These are phyloP conservation scores for Plasmodium gonderi DNA, from an alignment of 169 alveolate genomes.

Conservation along the genomic window DNA sequence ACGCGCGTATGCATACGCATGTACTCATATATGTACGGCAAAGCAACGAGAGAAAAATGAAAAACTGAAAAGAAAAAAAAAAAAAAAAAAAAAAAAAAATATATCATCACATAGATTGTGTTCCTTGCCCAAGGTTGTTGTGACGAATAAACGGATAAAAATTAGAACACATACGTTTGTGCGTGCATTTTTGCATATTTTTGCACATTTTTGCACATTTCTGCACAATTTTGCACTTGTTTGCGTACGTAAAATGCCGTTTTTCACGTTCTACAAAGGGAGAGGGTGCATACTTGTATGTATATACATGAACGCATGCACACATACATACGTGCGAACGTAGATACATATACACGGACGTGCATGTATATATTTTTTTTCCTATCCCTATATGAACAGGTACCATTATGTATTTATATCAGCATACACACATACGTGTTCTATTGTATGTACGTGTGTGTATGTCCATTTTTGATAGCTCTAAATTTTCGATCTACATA, in stretches of 20 bases:
- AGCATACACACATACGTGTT: neutral
- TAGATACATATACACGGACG: neutral
- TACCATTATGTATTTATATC: neutral
- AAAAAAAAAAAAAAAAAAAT: neutral
- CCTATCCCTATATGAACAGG: neutral
- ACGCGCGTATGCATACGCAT: neutral
- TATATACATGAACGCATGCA: too few relatives aligned
- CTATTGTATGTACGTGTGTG: constrained; percentile 3
- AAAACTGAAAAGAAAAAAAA: neutral
- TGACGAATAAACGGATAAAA: neutral
- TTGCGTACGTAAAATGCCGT: too few relatives aligned
- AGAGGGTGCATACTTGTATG: too few relatives aligned
- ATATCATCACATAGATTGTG: too few relatives aligned
- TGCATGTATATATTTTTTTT: neutral
- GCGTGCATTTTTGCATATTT: neutral
- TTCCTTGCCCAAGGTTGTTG: neutral
- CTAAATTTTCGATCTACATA: neutral
- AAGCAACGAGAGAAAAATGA: neutral
- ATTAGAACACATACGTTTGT: neutral
- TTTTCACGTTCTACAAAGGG: too few relatives aligned
- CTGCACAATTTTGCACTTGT: too few relatives aligned
- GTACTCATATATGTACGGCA: neutral
- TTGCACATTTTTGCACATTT: too few relatives aligned
- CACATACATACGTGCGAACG: too few relatives aligned
- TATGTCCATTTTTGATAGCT: neutral